Percentiles rank a stretch among this genome's conserved stretches.
These are phyloP conservation scores for Cytospora paraplurivora DNA, from an alignment of 2,329 filamentous ascomycete genomes.

Conservation along the genomic window DNA sequence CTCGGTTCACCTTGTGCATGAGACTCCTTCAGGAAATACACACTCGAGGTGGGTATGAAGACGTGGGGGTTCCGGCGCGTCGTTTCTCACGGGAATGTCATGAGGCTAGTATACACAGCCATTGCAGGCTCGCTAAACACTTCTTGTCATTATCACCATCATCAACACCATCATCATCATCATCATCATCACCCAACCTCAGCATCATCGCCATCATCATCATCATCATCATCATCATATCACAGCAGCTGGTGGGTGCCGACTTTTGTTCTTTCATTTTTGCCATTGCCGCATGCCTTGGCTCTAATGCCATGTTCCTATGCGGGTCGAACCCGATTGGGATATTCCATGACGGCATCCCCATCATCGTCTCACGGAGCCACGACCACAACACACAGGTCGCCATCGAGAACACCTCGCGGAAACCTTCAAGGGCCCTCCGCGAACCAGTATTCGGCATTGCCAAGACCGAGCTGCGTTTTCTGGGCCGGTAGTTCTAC, in stretches of 20 bases:
- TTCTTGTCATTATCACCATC: no score
- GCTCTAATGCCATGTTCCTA: not conserved
- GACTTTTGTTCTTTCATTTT: no score
- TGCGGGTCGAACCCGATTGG: conserved; percentile 16
- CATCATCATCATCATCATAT: not conserved
- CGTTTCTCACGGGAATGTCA: no score
- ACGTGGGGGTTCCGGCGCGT: conserved; percentile 15
- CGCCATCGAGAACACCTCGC: not conserved
- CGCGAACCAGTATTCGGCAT: not conserved
- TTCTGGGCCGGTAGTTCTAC: not conserved
- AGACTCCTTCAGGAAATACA: conserved; percentile 5
- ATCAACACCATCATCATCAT: no score
- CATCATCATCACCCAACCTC: no score
- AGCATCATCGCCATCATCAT: no score
- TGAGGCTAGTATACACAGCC: no score
- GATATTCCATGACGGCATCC: conserved; percentile 7
- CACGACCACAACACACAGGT: not conserved
- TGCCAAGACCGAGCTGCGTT: not conserved
- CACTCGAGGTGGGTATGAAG: not conserved
- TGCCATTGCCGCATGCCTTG: no score
- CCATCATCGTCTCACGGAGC: not conserved
- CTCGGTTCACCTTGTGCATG: conserved; percentile 26
- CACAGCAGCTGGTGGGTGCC: not conserved
- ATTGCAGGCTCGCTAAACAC: no score
- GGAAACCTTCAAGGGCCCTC: not conserved